Evolutionary conservation across 176 grass and related monocot species (phyloP).

Genomic region (Oryza meyeriana): DNA sequence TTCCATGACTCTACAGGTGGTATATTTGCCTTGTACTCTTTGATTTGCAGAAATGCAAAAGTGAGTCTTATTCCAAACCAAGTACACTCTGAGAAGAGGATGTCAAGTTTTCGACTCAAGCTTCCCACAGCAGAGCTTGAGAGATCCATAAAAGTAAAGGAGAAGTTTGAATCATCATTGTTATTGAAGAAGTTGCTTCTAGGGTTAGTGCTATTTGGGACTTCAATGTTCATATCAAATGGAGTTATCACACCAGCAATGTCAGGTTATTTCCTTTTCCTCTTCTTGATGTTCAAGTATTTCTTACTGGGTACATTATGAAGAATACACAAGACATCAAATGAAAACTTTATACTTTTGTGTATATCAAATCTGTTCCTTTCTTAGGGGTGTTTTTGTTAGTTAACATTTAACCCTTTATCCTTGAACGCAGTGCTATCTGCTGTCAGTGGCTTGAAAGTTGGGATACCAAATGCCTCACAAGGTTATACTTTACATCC

Average conservation of each 20-base stretch:
- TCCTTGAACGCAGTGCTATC: constrained; percentile 68
- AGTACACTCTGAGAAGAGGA: constrained; percentile 67
- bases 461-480: constrained; percentile 59
- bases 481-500: constrained; percentile 55
- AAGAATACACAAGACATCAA: not conserved
- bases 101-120: constrained; percentile 80
- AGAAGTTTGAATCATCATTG: constrained; percentile 74
- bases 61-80: constrained; percentile 85
- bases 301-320: not conserved
- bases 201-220: constrained; percentile 84
- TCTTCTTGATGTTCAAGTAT: not conserved
- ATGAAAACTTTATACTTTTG: not conserved
- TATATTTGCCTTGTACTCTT: constrained; percentile 96
- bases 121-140: constrained; percentile 68
- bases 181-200: constrained; percentile 73
- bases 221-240: constrained; percentile 91
- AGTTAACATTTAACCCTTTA: constrained; percentile 17
- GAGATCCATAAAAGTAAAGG: constrained; percentile 89
- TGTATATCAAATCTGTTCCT: not conserved
- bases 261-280: constrained; percentile 66
- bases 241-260: constrained; percentile 96
- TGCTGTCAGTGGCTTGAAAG: constrained; percentile 89
- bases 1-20: constrained; percentile 66
- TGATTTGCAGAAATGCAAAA: constrained; percentile 90
- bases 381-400: not conserved